Evolutionary conservation across 495 filamentous ascomycete genomes (phyloP).

Genomic region (Hypoxylon fuscum): DNA sequence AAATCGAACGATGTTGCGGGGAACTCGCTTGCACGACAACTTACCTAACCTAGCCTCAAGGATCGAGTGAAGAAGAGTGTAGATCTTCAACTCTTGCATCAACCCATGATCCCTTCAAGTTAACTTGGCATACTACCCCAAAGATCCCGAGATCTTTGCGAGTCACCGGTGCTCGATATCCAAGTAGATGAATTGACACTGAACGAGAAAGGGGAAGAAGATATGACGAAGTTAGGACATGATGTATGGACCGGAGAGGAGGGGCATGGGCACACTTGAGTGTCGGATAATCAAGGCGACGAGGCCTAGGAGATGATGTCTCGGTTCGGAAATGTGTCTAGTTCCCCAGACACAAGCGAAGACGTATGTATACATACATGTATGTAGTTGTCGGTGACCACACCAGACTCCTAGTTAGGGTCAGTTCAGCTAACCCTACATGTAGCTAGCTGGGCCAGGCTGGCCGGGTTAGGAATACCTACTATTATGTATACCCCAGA

Average conservation of each 20-base stretch:
- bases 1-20: constrained; percentile 1
- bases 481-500: constrained; percentile 6
- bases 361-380: not conserved
- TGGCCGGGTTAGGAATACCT: too few relatives aligned
- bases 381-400: constrained; percentile 8
- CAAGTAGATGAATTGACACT: constrained; percentile 9
- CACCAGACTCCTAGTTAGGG: not conserved
- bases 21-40: not conserved
- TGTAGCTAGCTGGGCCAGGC: not conserved
- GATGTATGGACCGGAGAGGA: not conserved
- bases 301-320: constrained; percentile 6
- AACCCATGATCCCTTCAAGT: not conserved
- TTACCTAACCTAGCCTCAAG: not conserved
- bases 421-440: constrained; percentile 10
- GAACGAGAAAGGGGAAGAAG: not conserved
- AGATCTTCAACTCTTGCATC: not conserved
- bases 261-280: not conserved
- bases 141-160: not conserved
- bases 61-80: not conserved
- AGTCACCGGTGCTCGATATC: not conserved
- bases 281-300: constrained; percentile 7
- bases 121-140: not conserved
- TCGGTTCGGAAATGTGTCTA: constrained; percentile 5
- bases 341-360: not conserved
- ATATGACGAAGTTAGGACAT: constrained; percentile 22